These are phyloP conservation scores for Solanum hybrid DNA, from an alignment of 305 asterid species.

Conservation along the genomic window DNA sequence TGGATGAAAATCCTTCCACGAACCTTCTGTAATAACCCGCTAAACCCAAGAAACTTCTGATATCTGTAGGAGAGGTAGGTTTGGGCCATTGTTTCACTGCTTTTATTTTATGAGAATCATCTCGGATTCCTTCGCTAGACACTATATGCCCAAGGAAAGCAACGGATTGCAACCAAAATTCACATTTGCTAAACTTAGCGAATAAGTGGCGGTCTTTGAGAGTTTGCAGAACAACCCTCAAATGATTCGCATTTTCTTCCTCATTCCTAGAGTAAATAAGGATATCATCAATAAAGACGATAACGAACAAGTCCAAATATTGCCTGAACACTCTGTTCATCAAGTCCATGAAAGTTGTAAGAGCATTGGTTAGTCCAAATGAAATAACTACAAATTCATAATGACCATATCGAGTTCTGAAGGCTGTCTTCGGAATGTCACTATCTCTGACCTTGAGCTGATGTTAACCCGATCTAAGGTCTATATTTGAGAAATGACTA, in stretches of 20 bases:
- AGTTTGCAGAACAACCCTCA: not conserved
- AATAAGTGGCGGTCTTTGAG: not conserved
- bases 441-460: not conserved
- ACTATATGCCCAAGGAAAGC: not conserved
- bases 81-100: not conserved
- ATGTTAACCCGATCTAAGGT: not conserved
- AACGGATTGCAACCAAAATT: not conserved
- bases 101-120: not conserved
- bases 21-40: not conserved
- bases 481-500: not conserved
- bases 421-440: not conserved
- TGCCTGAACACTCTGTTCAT: not conserved
- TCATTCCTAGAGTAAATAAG: not conserved
- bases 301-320: not conserved
- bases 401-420: not conserved
- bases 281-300: not conserved
- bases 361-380: not conserved
- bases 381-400: not conserved
- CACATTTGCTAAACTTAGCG: not conserved
- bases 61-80: not conserved
- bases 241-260: not conserved
- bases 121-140: not conserved
- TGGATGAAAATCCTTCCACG: not conserved
- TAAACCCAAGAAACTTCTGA: not conserved
- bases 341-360: too few species aligned